phyloP scores from a whole-genome alignment of 495 filamentous ascomycete genomes.

The Penicillium desertorum region DNA sequence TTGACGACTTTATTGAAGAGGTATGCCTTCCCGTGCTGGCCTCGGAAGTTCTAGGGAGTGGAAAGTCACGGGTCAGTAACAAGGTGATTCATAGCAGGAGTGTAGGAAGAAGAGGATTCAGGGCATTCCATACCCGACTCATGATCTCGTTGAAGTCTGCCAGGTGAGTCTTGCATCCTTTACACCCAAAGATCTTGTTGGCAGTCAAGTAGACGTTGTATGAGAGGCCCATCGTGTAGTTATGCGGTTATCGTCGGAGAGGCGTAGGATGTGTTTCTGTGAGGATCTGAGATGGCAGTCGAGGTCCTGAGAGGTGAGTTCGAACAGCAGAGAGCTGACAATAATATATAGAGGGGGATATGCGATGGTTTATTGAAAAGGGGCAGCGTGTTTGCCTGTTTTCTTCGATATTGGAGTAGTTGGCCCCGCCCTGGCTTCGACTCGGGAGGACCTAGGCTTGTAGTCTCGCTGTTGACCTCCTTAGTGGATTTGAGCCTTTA shows the following conservation, averaged over 20 bases:
- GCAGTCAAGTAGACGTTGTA: conserved; percentile 96
- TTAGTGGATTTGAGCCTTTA: not conserved
- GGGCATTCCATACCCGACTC: conserved; percentile 65
- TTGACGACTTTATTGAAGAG: conserved; percentile 96
- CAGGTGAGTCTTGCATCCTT: conserved; percentile 92
- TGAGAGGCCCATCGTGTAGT: conserved; percentile 72
- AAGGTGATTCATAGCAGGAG: conserved; percentile 8
- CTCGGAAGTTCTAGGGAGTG: conserved; percentile 84
- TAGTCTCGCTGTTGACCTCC: not conserved
- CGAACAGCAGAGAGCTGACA: conserved; percentile 9
- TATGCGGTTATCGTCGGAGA: conserved; percentile 9
- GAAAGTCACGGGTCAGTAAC: conserved; percentile 18
- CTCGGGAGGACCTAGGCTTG: conserved; percentile 1
- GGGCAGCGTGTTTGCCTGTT: conserved; percentile 10
- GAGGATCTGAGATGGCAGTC: not conserved
- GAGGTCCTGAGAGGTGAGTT: conserved; percentile 10
- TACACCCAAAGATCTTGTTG: conserved; percentile 91
- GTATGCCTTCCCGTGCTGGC: conserved; percentile 97
- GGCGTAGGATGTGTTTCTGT: conserved; percentile 4
- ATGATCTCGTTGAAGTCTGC: conserved; percentile 95
- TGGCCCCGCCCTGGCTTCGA: conserved; percentile 13
- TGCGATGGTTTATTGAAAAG: conserved; percentile 9
- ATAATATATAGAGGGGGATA: conserved; percentile 4
- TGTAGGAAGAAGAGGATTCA: conserved; percentile 12
- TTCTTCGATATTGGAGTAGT: conserved; percentile 10